Percentiles rank a stretch among this genome's conserved stretches.
Evolutionary conservation across 2,329 filamentous ascomycete species (phyloP).

Genomic region (Raffaelea arxii): DNA sequence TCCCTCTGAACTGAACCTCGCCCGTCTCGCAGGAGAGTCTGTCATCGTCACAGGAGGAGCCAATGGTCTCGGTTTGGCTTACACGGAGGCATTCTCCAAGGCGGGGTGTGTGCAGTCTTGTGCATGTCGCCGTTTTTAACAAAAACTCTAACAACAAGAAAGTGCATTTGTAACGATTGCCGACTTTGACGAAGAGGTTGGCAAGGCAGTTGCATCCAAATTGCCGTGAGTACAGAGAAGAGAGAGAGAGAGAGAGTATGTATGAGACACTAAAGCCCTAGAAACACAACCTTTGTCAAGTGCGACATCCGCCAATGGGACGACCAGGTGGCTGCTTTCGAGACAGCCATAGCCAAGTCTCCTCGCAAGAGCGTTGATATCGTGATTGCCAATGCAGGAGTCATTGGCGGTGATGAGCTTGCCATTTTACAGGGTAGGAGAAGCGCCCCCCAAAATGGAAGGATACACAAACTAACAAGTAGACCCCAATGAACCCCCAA

Average conservation of each 20-base stretch:
- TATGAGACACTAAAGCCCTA: not conserved
- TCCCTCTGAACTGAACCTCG: conserved; percentile 14
- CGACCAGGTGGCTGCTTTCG: conserved; percentile 29
- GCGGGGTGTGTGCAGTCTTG: conserved; percentile 18
- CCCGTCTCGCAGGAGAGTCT: conserved; percentile 25
- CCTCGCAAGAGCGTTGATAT: conserved; percentile 30
- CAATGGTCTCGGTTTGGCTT: conserved; percentile 29
- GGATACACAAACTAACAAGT: not conserved
- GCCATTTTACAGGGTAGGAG: conserved; percentile 1
- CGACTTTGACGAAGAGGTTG: conserved; percentile 25
- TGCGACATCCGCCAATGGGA: conserved; percentile 32
- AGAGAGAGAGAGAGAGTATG: too few relatives aligned
- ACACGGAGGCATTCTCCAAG: conserved; percentile 22
- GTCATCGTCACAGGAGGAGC: conserved; percentile 39
- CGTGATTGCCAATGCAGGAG: conserved; percentile 38
- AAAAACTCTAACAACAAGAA: not conserved
- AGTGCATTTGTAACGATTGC: conserved; percentile 30
- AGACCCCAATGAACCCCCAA: conserved; percentile 17
- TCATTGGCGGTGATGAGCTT: conserved; percentile 17
- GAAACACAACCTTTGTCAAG: conserved; percentile 4
- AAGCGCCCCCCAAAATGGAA: too few relatives aligned
- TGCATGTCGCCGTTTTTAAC: not conserved
- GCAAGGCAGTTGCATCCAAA: conserved; percentile 7
- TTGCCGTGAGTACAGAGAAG: too few relatives aligned
- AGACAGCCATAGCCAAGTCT: conserved; percentile 25